Percentiles rank a stretch among this genome's conserved stretches.
Conservation (phyloP, 345 rosid species). For the Euphorbia pulcherrima region DNA sequence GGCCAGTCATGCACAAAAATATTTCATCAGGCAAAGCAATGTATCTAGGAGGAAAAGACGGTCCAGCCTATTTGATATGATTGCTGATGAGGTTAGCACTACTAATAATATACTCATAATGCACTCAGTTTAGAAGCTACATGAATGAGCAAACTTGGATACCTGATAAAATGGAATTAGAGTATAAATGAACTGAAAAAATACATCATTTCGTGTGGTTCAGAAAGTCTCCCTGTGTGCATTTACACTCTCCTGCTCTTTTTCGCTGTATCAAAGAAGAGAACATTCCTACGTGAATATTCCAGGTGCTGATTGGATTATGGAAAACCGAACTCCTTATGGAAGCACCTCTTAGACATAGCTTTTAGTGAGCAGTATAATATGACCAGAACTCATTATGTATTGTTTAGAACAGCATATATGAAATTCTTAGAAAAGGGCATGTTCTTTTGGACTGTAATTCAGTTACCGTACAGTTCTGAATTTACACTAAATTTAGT, state of each 20-base stretch:
- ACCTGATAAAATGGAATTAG: neutral
- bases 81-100: conserved; percentile 33
- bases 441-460: too few species aligned
- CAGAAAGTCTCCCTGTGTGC: neutral
- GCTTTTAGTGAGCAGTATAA: neutral
- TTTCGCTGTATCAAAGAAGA: neutral
- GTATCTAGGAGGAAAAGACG: conserved; percentile 35
- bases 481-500: too few species aligned
- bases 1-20: conserved; percentile 41
- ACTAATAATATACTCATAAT: neutral
- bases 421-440: too few species aligned
- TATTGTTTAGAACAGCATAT: neutral
- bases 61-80: conserved; percentile 32
- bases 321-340: neutral
- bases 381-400: neutral
- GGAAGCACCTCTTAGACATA: neutral
- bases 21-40: conserved; percentile 31
- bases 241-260: neutral
- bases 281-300: neutral
- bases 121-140: neutral
- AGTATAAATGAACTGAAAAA: neutral
- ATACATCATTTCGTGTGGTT: neutral
- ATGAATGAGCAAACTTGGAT: neutral
- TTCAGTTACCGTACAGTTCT: too few species aligned
- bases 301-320: neutral